A percentile compares a stretch with the other conserved stretches of the same genome.
Evolutionary conservation across 306 rosid genomes (phyloP).

Genomic region (Casuarina cunninghamiana): DNA sequence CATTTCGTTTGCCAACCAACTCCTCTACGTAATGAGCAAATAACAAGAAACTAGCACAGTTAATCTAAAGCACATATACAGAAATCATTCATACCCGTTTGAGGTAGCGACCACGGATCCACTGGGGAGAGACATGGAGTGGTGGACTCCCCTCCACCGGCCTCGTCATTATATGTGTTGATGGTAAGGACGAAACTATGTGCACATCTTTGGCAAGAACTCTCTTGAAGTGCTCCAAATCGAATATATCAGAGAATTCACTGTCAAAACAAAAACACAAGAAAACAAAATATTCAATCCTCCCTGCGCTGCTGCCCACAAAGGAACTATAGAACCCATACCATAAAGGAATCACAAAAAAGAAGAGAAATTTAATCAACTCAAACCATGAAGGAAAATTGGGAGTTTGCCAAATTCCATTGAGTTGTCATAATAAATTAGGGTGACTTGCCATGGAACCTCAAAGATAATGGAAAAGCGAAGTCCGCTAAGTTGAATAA

Average conservation of each 20-base stretch:
- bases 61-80: constrained; percentile 18
- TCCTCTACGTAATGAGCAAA: not conserved
- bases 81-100: constrained; percentile 54
- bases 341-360: not conserved
- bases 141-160: constrained; percentile 86
- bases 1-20: not conserved
- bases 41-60: not conserved
- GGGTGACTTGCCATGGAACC: not conserved
- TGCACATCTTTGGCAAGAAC: constrained; percentile 75
- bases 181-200: constrained; percentile 85
- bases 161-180: constrained; percentile 78
- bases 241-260: constrained; percentile 95
- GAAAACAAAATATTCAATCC: not conserved
- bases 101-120: constrained; percentile 83
- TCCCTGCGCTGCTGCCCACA: not conserved
- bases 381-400: not conserved
- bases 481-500: not conserved
- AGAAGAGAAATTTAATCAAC: constrained; percentile 17
- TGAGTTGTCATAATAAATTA: not conserved
- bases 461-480: not conserved
- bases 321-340: not conserved
- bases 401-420: not conserved
- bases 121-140: constrained; percentile 70
- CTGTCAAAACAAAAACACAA: constrained; percentile 42
- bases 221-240: constrained; percentile 84